Conservation (phyloP, 1,139 yeast species). For the Yamadazyma triangularis region DNA sequence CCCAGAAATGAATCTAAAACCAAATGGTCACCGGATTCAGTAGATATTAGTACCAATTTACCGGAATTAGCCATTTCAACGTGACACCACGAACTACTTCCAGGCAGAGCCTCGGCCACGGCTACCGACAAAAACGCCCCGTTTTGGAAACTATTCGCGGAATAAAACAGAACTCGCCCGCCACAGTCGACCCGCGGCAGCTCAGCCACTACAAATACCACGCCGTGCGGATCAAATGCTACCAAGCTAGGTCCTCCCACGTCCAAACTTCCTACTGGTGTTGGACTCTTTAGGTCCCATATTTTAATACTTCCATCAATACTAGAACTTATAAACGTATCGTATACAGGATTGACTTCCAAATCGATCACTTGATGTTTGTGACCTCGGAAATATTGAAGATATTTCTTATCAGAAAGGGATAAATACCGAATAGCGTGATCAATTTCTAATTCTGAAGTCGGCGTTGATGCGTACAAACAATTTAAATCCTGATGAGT, state of each 20-base stretch:
- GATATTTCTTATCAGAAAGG: slow-evolving; percentile 70
- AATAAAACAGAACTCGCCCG: slow-evolving; percentile 62
- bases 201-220: slow-evolving; percentile 67
- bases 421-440: slow-evolving; percentile 74
- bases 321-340: slow-evolving; percentile 65
- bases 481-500: slow-evolving; percentile 74
- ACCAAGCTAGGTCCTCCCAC: slow-evolving; percentile 56
- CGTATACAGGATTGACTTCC: slow-evolving; percentile 71
- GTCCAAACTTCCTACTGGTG: slow-evolving; percentile 60
- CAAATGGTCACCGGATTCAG: slow-evolving; percentile 52
- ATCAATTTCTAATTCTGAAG: slow-evolving; percentile 33
- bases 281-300: slow-evolving; percentile 76
- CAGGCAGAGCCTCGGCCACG: slow-evolving; percentile 19
- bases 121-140: slow-evolving; percentile 47
- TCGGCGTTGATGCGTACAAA: slow-evolving; percentile 75
- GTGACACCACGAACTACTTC: slow-evolving; percentile 9
- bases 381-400: slow-evolving; percentile 87
- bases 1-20: slow-evolving; percentile 74
- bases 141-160: slow-evolving; percentile 51
- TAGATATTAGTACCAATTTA: slow-evolving; percentile 62
- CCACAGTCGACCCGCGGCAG: slow-evolving; percentile 10
- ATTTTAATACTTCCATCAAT: slow-evolving; percentile 75
- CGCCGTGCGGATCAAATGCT: slow-evolving; percentile 80
- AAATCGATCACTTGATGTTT: slow-evolving; percentile 66
- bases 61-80: slow-evolving; percentile 85